Conservation (phyloP, 75 land plant species). For the Adiantum capillusveneris region DNA sequence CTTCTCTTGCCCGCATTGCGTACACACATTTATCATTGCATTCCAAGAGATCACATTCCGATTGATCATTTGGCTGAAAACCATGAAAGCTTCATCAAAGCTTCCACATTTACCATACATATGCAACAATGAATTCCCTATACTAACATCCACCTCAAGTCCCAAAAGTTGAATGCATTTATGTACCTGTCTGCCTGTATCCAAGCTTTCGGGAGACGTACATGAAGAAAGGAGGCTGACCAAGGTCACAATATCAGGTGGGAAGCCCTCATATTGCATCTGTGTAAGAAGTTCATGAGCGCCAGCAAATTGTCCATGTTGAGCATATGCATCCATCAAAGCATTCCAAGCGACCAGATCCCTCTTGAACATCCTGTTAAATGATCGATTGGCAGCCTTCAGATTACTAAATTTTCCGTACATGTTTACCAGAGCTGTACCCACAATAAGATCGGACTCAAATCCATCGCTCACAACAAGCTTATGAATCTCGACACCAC, state of each 20-base stretch:
- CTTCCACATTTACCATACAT: slow-evolving; percentile 33
- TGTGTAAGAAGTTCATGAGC: slow-evolving; percentile 29
- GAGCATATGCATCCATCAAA: slow-evolving; percentile 10
- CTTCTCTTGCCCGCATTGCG: slow-evolving; percentile 37
- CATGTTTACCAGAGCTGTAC: slow-evolving; percentile 7
- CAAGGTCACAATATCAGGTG: slow-evolving; percentile 40
- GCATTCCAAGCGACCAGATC: slow-evolving; percentile 9
- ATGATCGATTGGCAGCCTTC: slow-evolving; percentile 6
- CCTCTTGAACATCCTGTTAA: slow-evolving; percentile 2
- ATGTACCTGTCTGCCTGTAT: too few species aligned
- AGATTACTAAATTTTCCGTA: slow-evolving; percentile 10
- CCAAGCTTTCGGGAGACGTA: too few species aligned
- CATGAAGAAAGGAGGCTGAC: slow-evolving; percentile 30
- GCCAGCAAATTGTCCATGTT: slow-evolving; percentile 21
- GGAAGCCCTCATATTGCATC: slow-evolving; percentile 24
- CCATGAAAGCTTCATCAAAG: slow-evolving; percentile 20
- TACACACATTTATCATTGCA: slow-evolving; percentile 44
- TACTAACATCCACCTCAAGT: slow-evolving; percentile 4
- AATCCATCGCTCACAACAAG: slow-evolving; percentile 5
- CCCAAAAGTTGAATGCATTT: too few species aligned
- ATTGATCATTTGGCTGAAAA: slow-evolving; percentile 47
- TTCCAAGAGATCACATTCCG: slow-evolving; percentile 45
- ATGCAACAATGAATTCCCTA: slow-evolving; percentile 37
- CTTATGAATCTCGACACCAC: slow-evolving; percentile 17
- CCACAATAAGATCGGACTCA: slow-evolving; percentile 7